A percentile compares a stretch with the other conserved stretches of the same genome.
Evolutionary conservation across 768 basidiomycete species (phyloP).

Genomic region (Daedaleopsis sinensis): DNA sequence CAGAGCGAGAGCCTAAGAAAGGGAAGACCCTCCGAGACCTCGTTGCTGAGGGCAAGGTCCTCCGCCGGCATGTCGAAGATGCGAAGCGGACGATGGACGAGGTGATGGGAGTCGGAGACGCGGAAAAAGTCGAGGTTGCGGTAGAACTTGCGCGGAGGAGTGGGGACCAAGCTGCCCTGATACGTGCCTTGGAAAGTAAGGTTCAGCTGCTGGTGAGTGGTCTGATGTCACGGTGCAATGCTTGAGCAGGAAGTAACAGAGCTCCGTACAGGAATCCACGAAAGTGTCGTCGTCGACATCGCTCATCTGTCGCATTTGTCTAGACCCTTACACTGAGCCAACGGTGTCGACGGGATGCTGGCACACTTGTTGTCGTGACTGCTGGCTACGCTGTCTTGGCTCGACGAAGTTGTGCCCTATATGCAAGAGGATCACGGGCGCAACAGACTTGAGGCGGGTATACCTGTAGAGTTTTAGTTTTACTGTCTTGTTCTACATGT

Average conservation of each 20-base stretch:
- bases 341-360: constrained; percentile 85
- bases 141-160: constrained; percentile 52
- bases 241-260: not conserved
- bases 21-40: constrained; percentile 45
- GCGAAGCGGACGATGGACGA: constrained; percentile 42
- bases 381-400: constrained; percentile 84
- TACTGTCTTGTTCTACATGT: constrained; percentile 11
- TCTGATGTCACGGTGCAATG: not conserved
- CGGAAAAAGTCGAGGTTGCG: constrained; percentile 35
- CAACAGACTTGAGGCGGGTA: constrained; percentile 73
- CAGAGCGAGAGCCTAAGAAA: constrained; percentile 26
- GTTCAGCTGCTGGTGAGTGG: constrained; percentile 54
- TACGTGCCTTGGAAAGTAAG: constrained; percentile 64
- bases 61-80: constrained; percentile 24
- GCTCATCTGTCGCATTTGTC: constrained; percentile 72
- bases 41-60: constrained; percentile 53
- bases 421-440: constrained; percentile 83
- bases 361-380: constrained; percentile 83
- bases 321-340: constrained; percentile 77
- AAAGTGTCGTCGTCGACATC: constrained; percentile 45
- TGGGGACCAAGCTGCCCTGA: constrained; percentile 50
- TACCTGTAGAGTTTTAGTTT: constrained; percentile 53
- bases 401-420: constrained; percentile 85
- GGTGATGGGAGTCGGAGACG: constrained; percentile 41
- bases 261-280: constrained; percentile 43